Base-by-base conservation (phyloP, 495 filamentous ascomycete genomes). In the Neurospora sp. region DNA sequence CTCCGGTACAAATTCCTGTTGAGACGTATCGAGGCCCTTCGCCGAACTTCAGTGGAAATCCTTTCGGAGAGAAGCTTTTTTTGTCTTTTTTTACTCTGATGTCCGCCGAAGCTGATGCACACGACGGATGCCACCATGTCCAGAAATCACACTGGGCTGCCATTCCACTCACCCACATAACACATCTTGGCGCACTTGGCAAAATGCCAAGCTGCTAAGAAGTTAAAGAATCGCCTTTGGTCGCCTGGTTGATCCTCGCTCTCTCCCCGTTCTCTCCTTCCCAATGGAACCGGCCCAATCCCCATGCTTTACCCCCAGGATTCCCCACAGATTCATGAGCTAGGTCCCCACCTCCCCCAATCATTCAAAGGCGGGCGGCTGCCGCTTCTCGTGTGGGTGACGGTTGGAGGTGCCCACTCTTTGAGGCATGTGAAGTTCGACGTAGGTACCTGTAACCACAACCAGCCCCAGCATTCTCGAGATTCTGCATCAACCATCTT, bases 291-390 rank as follows among this genome's bases (percentile, higher is more conserved):
- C 39, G 35, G 35, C 31, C 70, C 8, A 71, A 40, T 23, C 39
- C 38, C 38, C 27, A 69, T 27, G 23, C 62, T 31, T 14, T 27
- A 71, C 9, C 66, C 46, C 54, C 69, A 62, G 70, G 69, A 16
- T 74, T 77, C 74, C 76, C 76, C 74, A 77, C 69, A 72, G 70
- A 66, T 72, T 76, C 76, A 77, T 70, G 72, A 73, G 76, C 7
- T 31, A 66, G 54, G 11, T 59, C 23, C 38, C 39, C 72, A 54
- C 31, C 35, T 40, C 71, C 44, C 27, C 31, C 20, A 46, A 39
- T 46, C 20, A 16, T 9, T 9, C 12, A 6, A 7, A 18, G 14
- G 54, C 27, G 54, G 54, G 54, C 14, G 27, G 27, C 14, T 62
- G 54, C 54, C 23, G 54, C 54, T 62, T 62, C 54, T 62, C 27